Percentiles rank a stretch among this genome's conserved stretches.
Conservation (phyloP, 192 early-diverging fungal species). For the Diversispora eburnea region DNA sequence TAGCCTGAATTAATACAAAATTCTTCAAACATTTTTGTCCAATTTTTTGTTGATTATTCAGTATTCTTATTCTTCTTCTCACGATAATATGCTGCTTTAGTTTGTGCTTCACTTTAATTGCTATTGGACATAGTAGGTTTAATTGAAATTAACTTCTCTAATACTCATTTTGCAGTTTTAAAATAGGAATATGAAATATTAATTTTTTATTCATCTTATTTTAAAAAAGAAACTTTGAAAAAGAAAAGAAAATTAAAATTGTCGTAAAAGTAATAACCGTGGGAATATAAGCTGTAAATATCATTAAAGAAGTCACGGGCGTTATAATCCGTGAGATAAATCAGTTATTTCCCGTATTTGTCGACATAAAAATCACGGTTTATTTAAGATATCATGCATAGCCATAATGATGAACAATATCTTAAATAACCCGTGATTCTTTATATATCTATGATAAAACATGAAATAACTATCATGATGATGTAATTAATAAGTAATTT, state of each 20-base stretch:
- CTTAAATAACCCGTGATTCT: too few species aligned
- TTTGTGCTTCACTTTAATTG: neutral
- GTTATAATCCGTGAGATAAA: too few species aligned
- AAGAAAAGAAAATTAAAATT: neutral
- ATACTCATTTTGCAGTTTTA: neutral
- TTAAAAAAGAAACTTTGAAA: neutral
- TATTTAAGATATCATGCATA: too few species aligned
- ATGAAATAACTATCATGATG: too few species aligned
- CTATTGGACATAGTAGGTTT: neutral
- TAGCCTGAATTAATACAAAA: neutral
- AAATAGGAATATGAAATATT: neutral
- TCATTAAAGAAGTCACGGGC: neutral
- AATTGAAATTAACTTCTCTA: neutral
- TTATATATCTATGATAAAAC: too few species aligned
- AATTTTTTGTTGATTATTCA: slow-evolving; percentile 9
- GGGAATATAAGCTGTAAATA: neutral
- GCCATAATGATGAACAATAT: too few species aligned
- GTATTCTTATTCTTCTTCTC: neutral
- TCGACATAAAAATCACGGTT: too few species aligned
- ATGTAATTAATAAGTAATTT: too few species aligned
- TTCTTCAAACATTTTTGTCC: neutral
- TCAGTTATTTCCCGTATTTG: too few species aligned
- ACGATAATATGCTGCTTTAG: neutral
- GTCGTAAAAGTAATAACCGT: neutral
- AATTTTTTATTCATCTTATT: neutral